Percentiles rank a stretch among this genome's conserved stretches.
Evolutionary conservation across 2,329 filamentous ascomycete genomes (phyloP).

Genomic region (Ophiostoma sp.): DNA sequence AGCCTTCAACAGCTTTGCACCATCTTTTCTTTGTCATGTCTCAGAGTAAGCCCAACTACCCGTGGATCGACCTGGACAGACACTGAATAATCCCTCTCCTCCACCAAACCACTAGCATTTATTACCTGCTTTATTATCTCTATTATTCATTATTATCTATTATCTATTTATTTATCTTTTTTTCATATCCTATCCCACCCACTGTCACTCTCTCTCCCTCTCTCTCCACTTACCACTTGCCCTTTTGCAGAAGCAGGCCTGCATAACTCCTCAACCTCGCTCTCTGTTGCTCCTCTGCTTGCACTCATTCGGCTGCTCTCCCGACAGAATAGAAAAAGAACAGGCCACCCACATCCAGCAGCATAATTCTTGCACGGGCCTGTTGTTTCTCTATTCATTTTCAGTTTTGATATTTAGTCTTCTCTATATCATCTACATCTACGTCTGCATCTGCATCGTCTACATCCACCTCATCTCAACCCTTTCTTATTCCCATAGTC

Average conservation of each 20-base stretch:
- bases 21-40: neutral
- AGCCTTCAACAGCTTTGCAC: neutral
- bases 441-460: neutral
- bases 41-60: neutral
- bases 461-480: neutral
- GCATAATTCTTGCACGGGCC: slow-evolving; percentile 10
- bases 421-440: neutral
- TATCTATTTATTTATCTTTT: neutral
- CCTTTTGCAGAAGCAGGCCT: neutral
- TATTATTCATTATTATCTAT: neutral
- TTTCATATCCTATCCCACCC: neutral
- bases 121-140: neutral
- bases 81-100: slow-evolving; percentile 2
- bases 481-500: neutral
- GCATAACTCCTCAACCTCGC: neutral
- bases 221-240: neutral
- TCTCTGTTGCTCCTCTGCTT: neutral
- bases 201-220: neutral
- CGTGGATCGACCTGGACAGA: neutral
- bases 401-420: neutral
- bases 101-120: neutral
- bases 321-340: slow-evolving; percentile 13
- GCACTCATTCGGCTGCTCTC: neutral
- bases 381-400: slow-evolving; percentile 2
- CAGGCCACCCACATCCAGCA: neutral